Conservation (phyloP, 2,329 filamentous ascomycete species). For the Cercospora berteroae region DNA sequence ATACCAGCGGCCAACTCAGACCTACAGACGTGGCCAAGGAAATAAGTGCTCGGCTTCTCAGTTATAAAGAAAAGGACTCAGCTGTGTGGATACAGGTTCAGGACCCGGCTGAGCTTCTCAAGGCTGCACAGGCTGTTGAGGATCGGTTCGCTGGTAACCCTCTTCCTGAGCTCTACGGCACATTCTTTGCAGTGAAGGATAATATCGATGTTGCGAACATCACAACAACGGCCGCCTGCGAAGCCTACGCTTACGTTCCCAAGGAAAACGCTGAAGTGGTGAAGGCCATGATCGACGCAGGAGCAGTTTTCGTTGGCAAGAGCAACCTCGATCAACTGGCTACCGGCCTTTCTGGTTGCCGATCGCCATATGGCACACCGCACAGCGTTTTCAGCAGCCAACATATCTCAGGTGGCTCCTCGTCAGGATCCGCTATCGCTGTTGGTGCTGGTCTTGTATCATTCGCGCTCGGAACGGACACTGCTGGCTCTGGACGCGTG, state of each 20-base stretch:
- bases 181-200: constrained; percentile 59
- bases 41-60: constrained; percentile 50
- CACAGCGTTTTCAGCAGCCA: constrained; percentile 52
- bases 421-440: constrained; percentile 55
- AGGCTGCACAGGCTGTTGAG: constrained; percentile 44
- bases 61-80: constrained; percentile 49
- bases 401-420: constrained; percentile 58
- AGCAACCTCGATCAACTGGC: constrained; percentile 63
- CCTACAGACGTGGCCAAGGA: constrained; percentile 45
- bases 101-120: constrained; percentile 41
- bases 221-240: constrained; percentile 54
- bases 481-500: constrained; percentile 55
- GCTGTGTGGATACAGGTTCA: constrained; percentile 54
- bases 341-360: constrained; percentile 59
- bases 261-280: constrained; percentile 52
- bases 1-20: constrained; percentile 46
- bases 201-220: constrained; percentile 54
- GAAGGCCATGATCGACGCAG: constrained; percentile 49
- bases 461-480: constrained; percentile 58
- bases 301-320: constrained; percentile 60
- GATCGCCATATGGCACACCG: constrained; percentile 58
- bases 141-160: constrained; percentile 43
- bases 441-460: constrained; percentile 55
- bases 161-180: constrained; percentile 54
- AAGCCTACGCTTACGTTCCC: constrained; percentile 50